Base-by-base conservation (phyloP, 192 early-diverging fungal species). In the Backusella westeae region DNA sequence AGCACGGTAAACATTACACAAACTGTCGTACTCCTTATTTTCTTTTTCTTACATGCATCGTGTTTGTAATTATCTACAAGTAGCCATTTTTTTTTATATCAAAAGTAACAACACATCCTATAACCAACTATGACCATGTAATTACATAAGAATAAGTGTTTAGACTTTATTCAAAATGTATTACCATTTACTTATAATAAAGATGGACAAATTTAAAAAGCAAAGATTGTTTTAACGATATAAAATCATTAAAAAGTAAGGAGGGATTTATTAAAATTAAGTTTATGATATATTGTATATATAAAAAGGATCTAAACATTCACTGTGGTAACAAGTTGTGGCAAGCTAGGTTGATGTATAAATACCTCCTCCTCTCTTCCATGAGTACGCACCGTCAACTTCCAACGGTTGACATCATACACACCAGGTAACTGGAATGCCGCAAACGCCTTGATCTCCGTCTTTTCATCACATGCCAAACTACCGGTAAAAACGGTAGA, bases 371-470 rank as follows among this genome's bases (percentile, higher is more conserved):
- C 70, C 5, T 71, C 70, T 49, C 42, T 71, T 4, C 49, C 70
- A 44, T 71, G 21, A 0, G 70, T 71, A 2, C 70, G 39, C 15
- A 88, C 82, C 9, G 85, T 83, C 38, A 94, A 67, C 35, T 85
- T 80, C 94, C 94, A 96, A 38, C 89, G 82, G 79, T 93, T 94
- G 44, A 96, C 80, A 78, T 96, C 90, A 80, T 91, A 96, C 1
- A 91, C 84, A 6, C 94, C 94, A 32, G 86, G 74, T 35, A 82
- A 46, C 6, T 84, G 78, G 77, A 95, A 93, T 34, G 85, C 85
- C 0, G 92, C 92, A 34, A 80, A 67, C 19, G 88, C 75, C 1
- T 67, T 78, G 23, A 92, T 59, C 23, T 80, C 76, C 1, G 75
- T 74, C 26, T 86, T 83, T 73, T 84, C 85, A 34, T 90, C 78